Percentiles rank a stretch among this genome's conserved stretches.
Conservation (phyloP, 225 moss, liverwort and hornwort species). For the Rhytidiadelphus loreus region DNA sequence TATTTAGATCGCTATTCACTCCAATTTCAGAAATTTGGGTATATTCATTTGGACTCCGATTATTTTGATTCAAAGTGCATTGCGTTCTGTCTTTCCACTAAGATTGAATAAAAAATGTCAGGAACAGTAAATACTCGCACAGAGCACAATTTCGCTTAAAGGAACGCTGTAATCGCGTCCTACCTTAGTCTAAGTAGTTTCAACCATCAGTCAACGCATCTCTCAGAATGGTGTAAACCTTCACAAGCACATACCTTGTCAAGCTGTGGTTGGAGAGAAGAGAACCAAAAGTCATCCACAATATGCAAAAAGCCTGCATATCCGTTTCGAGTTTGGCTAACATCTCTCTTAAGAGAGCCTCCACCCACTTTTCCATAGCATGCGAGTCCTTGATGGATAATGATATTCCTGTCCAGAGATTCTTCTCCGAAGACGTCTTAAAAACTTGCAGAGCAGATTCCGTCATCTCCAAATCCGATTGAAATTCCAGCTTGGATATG, state of each 20-base stretch:
- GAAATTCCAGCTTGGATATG: conserved; percentile 5
- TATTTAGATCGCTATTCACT: not conserved
- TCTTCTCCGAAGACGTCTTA: conserved; percentile 21
- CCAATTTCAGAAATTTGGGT: not conserved
- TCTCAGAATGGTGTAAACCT: not conserved
- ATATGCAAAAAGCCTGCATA: conserved; percentile 49
- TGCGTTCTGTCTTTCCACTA: not conserved
- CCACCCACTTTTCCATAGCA: conserved; percentile 80
- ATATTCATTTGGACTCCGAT: not conserved
- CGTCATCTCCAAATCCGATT: conserved; percentile 18
- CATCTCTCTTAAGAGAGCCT: conserved; percentile 66
- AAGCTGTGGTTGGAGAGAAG: conserved; percentile 45
- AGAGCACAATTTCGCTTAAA: not conserved
- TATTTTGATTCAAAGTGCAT: not conserved
- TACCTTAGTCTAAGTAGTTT: not conserved
- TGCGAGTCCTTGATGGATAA: conserved; percentile 63
- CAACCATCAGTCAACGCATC: not conserved
- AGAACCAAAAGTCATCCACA: conserved; percentile 58
- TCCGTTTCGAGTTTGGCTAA: conserved; percentile 38
- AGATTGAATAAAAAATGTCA: too few relatives aligned
- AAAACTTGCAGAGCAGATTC: conserved; percentile 11
- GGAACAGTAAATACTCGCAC: not conserved
- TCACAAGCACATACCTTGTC: conserved; percentile 44
- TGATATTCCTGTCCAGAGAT: conserved; percentile 52
- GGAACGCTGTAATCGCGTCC: not conserved